Evolutionary conservation across 345 rosid species (phyloP).

Genomic region (Citrus hindsii): DNA sequence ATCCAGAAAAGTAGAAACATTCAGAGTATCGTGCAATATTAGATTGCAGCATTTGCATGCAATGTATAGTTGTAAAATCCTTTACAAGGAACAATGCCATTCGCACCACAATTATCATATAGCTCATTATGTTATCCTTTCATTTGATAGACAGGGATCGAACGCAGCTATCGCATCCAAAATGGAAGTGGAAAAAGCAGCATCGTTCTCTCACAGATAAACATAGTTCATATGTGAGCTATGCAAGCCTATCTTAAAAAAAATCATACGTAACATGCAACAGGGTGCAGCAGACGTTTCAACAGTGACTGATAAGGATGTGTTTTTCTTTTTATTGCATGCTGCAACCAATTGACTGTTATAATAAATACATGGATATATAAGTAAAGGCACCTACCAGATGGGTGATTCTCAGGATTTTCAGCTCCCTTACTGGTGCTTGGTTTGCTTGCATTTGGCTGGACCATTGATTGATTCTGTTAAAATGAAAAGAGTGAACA

Average conservation of each 20-base stretch:
- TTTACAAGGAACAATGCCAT: neutral
- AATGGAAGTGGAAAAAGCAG: neutral
- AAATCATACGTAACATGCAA: neutral
- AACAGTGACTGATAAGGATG: neutral
- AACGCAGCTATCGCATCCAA: neutral
- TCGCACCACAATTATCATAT: neutral
- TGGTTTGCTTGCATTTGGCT: constrained; percentile 56
- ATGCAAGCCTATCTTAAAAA: neutral
- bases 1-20: neutral
- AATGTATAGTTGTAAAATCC: neutral
- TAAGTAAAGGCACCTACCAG: constrained; percentile 34
- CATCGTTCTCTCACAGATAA: neutral
- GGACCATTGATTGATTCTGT: constrained; percentile 52
- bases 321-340: neutral
- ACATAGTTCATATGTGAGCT: neutral
- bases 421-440: constrained; percentile 46
- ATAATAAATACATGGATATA: neutral
- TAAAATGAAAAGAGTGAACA: neutral
- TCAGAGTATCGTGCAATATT: constrained; percentile 3
- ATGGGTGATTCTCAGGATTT: constrained; percentile 39
- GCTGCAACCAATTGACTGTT: neutral
- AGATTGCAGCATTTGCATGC: neutral
- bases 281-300: neutral
- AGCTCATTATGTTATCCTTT: neutral
- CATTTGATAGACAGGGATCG: neutral